Base-by-base conservation (phyloP, 192 early-diverging fungal species). In the Linnemannia exigua region DNA sequence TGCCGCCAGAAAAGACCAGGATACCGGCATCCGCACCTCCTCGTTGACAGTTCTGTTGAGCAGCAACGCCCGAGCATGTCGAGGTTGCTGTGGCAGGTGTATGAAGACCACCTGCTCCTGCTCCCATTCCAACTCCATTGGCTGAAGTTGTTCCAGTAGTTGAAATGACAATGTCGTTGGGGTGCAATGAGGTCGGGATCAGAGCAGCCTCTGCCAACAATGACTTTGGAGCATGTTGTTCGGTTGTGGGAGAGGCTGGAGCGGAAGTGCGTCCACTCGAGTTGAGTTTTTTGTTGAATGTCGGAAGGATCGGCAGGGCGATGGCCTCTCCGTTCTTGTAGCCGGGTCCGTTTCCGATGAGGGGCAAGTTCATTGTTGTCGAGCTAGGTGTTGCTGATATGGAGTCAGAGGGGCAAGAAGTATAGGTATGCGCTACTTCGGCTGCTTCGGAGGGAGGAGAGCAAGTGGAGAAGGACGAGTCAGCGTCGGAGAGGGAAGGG, bases 1-100 rank as follows among this genome's bases (percentile, higher is more conserved):
- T 93, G n/a, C 95, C 95, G 68, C 95, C 95, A n/a, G 93, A 94
- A 71, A 95, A 94, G 22, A 95, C 88, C 28, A 92, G 72, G 73
- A 95, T 86, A 1, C 84, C 84, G n/a, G 84, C 84, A 74, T 86
- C 84, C 38, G 79, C 44, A 52, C 84, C 84, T 16, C 78, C 84
- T 37, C 84, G 78, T 28, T 16, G 31, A 52, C 28, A 70, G 67
- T 28, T 28, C 36, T 36, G 52, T 20, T 25, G 41, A 9, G 9
- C 58, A 63, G 58, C 58, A 63, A 63, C 33, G 12, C 50, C 72
- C 72, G 50, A 36, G 19, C 31, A 51, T 7, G 33, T 20, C 19
- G 47, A 31, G 50, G 50, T 38, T 74, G 33, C 33, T 11, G 31
- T 37, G 31, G n/a, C 20, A 8, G 68, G 63, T 50, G 33, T 76